These are phyloP conservation scores for Pichia cephalocereana DNA, from an alignment of 805 yeast genomes.

Conservation along the genomic window DNA sequence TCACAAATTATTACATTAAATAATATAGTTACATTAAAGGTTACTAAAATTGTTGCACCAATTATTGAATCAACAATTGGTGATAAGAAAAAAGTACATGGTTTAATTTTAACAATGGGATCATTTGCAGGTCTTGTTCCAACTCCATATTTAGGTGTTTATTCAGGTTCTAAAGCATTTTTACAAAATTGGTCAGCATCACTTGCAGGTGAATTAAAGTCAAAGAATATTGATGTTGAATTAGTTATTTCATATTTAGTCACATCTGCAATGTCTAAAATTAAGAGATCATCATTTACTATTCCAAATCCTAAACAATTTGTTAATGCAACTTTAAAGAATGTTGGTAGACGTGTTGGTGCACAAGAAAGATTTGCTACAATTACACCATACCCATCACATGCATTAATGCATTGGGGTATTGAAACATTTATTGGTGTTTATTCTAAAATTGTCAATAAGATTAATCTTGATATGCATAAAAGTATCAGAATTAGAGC, in stretches of 20 bases:
- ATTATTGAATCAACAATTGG: conserved; percentile 45
- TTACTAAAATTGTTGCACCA: conserved; percentile 77
- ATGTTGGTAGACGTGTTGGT: conserved; percentile 79
- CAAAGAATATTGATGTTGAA: conserved; percentile 73
- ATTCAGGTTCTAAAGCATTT: conserved; percentile 94
- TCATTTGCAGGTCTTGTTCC: conserved; percentile 94
- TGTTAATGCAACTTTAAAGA: conserved; percentile 60
- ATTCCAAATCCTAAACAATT: conserved; percentile 80
- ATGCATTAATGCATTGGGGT: conserved; percentile 82
- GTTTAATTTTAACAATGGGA: conserved; percentile 88
- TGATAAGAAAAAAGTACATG: conserved; percentile 34
- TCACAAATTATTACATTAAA: conserved; percentile 76
- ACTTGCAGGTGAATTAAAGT: conserved; percentile 72
- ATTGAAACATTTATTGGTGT: conserved; percentile 78
- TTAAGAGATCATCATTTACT: conserved; percentile 60
- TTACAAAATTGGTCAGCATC: conserved; percentile 90
- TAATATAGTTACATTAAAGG: conserved; percentile 71
- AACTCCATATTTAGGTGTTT: conserved; percentile 84
- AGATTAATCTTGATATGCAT: conserved; percentile 69
- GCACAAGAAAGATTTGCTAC: conserved; percentile 88
- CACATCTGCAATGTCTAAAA: conserved; percentile 92
- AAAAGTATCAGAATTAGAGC: conserved; percentile 74
- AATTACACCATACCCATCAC: conserved; percentile 86
- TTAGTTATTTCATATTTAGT: conserved; percentile 81
- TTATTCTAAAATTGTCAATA: conserved; percentile 60